Conservation (phyloP, 176 grass and related monocot genomes). For the Avena atlantica region DNA sequence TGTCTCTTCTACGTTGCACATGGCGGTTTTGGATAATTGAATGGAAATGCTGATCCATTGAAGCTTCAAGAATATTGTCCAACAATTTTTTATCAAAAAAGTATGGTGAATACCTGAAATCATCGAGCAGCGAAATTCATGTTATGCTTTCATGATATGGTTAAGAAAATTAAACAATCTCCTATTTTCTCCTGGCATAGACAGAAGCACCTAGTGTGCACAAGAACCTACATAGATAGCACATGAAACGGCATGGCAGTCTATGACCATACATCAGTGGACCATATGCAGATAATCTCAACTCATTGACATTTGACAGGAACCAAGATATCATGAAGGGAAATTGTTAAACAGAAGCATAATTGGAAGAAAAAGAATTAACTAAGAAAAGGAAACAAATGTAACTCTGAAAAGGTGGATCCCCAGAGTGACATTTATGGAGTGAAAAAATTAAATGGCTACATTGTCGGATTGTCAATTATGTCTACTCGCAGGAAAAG, state of each 20-base stretch:
- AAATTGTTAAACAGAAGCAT: constrained; percentile 21
- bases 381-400: not conserved
- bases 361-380: not conserved
- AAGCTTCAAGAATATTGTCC: constrained; percentile 97
- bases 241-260: not conserved
- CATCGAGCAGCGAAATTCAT: not conserved
- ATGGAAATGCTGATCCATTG: constrained; percentile 91
- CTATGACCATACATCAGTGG: not conserved
- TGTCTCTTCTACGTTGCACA: constrained; percentile 24
- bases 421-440: not conserved
- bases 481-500: constrained; percentile 19
- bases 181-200: not conserved
- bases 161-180: not conserved
- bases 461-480: constrained; percentile 19
- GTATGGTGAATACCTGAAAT: constrained; percentile 91
- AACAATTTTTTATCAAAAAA: constrained; percentile 96
- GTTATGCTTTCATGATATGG: constrained; percentile 19
- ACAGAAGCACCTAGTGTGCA: not conserved
- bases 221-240: constrained; percentile 8
- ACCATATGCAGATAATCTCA: not conserved
- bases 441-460: not conserved
- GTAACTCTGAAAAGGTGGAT: constrained; percentile 4
- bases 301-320: constrained; percentile 1
- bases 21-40: constrained; percentile 52
- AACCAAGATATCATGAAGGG: not conserved